Percentiles rank a stretch among this genome's conserved stretches.
Evolutionary conservation across 768 basidiomycete genomes (phyloP).

Genomic region (Sutorius australiensis): DNA sequence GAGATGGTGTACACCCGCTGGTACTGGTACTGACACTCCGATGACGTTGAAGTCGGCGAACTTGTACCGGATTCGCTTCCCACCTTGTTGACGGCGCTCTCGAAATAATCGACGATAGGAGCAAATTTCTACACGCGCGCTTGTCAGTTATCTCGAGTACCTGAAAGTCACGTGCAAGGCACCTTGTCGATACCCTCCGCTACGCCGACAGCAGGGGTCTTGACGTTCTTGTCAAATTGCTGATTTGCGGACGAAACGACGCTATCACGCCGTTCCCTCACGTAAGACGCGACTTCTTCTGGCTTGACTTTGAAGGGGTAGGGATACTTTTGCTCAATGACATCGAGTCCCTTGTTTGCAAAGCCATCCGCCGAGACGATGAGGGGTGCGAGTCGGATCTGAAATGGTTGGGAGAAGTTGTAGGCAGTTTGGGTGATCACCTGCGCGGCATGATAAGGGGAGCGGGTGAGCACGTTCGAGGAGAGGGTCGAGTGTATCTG

Average conservation of each 20-base stretch:
- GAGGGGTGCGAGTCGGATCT: constrained; percentile 60
- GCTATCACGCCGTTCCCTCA: constrained; percentile 54
- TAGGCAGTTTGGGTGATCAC: constrained; percentile 55
- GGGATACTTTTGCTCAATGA: constrained; percentile 67
- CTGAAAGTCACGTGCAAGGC: constrained; percentile 23
- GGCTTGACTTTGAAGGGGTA: constrained; percentile 73
- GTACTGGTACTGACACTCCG: constrained; percentile 69
- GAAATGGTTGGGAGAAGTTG: constrained; percentile 62
- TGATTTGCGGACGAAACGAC: constrained; percentile 54
- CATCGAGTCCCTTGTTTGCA: constrained; percentile 75
- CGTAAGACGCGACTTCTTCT: constrained; percentile 61
- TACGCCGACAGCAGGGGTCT: constrained; percentile 55
- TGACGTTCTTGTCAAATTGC: constrained; percentile 63
- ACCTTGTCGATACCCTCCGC: constrained; percentile 75
- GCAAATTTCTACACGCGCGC: constrained; percentile 49
- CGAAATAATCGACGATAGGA: constrained; percentile 73
- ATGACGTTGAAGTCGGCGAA: constrained; percentile 43
- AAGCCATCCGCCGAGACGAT: constrained; percentile 59
- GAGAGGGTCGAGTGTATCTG: constrained; percentile 58
- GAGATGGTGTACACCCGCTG: constrained; percentile 70
- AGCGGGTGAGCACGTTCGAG: constrained; percentile 56
- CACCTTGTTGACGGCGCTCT: constrained; percentile 51
- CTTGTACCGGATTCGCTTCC: constrained; percentile 45
- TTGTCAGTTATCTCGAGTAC: constrained; percentile 11
- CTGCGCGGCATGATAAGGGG: constrained; percentile 64